Conservation (phyloP, 805 yeast species). For the Pichia gijzeniarum region DNA sequence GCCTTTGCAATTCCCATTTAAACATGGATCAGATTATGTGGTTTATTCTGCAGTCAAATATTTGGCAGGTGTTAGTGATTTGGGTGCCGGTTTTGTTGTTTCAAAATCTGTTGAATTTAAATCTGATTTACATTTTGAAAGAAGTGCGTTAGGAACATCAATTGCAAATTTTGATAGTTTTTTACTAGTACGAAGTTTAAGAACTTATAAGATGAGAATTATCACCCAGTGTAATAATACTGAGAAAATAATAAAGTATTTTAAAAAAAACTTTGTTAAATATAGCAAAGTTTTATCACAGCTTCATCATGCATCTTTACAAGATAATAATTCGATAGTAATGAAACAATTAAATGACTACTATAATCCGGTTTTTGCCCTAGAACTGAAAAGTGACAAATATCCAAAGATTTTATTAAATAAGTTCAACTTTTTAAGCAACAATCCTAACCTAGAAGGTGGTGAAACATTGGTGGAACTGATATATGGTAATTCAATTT, state of each 20-base stretch:
- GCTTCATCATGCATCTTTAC: conserved; percentile 43
- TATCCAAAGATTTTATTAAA: conserved; percentile 37
- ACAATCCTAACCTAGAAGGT: conserved; percentile 40
- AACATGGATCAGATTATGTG: conserved; percentile 45
- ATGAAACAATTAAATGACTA: conserved; percentile 36
- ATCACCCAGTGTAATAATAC: conserved; percentile 41
- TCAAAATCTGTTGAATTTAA: conserved; percentile 33
- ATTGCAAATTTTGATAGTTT: conserved; percentile 47
- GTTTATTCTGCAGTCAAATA: conserved; percentile 53
- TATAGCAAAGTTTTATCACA: conserved; percentile 32
- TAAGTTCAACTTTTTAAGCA: conserved; percentile 42
- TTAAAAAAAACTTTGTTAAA: conserved; percentile 29
- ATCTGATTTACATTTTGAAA: conserved; percentile 32
- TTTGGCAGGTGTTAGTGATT: conserved; percentile 50
- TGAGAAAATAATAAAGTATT: conserved; percentile 34
- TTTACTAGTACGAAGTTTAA: conserved; percentile 40
- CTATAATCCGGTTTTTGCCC: conserved; percentile 43
- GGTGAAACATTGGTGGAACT: conserved; percentile 51
- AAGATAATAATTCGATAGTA: conserved; percentile 32
- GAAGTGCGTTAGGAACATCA: conserved; percentile 43
- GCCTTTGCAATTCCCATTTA: conserved; percentile 47
- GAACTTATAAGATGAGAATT: conserved; percentile 47
- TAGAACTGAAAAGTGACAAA: conserved; percentile 31
- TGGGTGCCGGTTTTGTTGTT: conserved; percentile 47
- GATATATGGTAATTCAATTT: conserved; percentile 31